A percentile compares a stretch with the other conserved stretches of the same genome.
These are phyloP conservation scores for Diutina sp. DNA, from an alignment of 1,139 yeast genomes.

Conservation along the genomic window DNA sequence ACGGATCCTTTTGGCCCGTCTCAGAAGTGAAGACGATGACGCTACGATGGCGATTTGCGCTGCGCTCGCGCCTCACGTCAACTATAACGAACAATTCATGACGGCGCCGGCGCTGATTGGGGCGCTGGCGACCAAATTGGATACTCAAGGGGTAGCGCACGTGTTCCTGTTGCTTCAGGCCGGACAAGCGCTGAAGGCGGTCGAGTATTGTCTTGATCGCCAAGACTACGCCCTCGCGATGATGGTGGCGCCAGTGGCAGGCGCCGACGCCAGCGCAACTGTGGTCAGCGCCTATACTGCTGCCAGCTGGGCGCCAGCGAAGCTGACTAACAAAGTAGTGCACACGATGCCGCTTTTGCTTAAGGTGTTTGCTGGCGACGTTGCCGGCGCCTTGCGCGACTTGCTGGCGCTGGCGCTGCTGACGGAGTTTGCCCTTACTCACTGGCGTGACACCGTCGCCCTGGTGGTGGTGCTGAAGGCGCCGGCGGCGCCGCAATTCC, in stretches of 20 bases:
- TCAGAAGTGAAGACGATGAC: constrained; percentile 18
- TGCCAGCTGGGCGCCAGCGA: constrained; percentile 22
- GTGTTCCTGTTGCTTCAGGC: constrained; percentile 32
- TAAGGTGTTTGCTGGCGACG: constrained; percentile 55
- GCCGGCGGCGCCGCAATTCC: constrained; percentile 24
- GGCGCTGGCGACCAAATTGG: constrained; percentile 19
- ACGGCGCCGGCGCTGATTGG: neutral
- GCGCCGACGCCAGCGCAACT: constrained; percentile 48
- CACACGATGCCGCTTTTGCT: constrained; percentile 51
- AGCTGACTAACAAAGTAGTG: constrained; percentile 24
- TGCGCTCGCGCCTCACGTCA: neutral
- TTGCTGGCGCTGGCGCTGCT: constrained; percentile 27
- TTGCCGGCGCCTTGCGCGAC: constrained; percentile 38
- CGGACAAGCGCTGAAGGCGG: constrained; percentile 60
- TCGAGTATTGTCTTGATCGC: constrained; percentile 45
- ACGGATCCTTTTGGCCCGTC: constrained; percentile 16
- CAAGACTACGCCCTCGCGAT: constrained; percentile 75
- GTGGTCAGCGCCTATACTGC: constrained; percentile 38
- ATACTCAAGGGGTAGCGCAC: constrained; percentile 20
- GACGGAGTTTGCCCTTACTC: constrained; percentile 34
- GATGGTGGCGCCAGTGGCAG: constrained; percentile 52
- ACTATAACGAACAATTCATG: neutral
- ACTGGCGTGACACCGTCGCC: constrained; percentile 41
- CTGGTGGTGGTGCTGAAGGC: constrained; percentile 30
- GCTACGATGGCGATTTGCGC: neutral